These are phyloP conservation scores for Trichoderma koningii DNA, from an alignment of 2,329 filamentous ascomycete species.

Conservation along the genomic window DNA sequence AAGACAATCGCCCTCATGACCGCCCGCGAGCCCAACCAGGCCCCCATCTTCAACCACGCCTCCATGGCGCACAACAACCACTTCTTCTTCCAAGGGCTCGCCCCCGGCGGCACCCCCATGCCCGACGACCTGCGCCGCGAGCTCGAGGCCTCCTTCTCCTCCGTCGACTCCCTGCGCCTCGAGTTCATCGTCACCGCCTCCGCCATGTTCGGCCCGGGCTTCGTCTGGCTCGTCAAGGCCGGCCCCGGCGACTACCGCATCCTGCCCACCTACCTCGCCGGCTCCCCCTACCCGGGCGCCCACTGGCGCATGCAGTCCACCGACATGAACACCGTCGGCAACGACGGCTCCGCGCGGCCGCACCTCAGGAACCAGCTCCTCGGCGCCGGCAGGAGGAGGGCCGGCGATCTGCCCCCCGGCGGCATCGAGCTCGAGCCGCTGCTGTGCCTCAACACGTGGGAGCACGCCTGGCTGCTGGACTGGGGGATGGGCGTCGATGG, in stretches of 20 bases:
- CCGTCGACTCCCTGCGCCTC: conserved; percentile 75
- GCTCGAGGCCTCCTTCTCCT: conserved; percentile 74
- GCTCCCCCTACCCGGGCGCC: conserved; percentile 81
- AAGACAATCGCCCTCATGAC: conserved; percentile 72
- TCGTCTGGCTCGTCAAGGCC: conserved; percentile 85
- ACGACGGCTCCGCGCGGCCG: conserved; percentile 40
- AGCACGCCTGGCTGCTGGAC: conserved; percentile 88
- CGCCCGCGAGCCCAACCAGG: conserved; percentile 75
- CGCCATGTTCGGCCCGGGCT: conserved; percentile 95
- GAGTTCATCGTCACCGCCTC: conserved; percentile 80
- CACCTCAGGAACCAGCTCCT: conserved; percentile 46
- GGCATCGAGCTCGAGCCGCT: conserved; percentile 72
- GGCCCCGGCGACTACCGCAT: conserved; percentile 60
- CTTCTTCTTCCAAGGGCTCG: conserved; percentile 71
- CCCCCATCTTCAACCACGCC: conserved; percentile 90
- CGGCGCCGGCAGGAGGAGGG: conserved; percentile 35
- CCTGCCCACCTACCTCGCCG: conserved; percentile 87
- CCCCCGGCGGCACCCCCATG: conserved; percentile 52
- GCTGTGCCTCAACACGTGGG: conserved; percentile 93
- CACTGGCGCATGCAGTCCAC: conserved; percentile 72
- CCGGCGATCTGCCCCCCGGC: conserved; percentile 57
- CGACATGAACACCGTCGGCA: conserved; percentile 68
- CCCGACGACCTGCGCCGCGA: conserved; percentile 57
- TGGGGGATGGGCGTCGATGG: conserved; percentile 64
- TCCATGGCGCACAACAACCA: conserved; percentile 93